Base-by-base conservation (phyloP, 345 rosid genomes). In the Salix exigua region DNA sequence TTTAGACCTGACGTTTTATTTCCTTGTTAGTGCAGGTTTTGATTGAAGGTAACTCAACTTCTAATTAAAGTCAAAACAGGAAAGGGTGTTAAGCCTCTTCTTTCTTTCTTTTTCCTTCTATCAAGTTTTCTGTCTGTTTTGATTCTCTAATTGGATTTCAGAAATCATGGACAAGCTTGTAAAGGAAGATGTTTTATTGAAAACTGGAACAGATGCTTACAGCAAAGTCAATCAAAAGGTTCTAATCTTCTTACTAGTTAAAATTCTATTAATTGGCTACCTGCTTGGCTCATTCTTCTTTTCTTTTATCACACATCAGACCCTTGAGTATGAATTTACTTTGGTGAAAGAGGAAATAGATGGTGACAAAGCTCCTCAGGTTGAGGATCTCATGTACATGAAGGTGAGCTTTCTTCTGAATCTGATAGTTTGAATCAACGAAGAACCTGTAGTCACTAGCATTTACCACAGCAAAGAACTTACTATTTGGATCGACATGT, bases 91-190 rank as follows among this genome's bases (percentile, higher is more conserved):
- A 51, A 0, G 37, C 6, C 37, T 33, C 37, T 4, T 33, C 7
- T 33, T 33, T 33, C 37, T 33, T 65, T 37, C 6, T 44, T 30
- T 79, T 66, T 76, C 30, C 33, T 66, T 65, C 28, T 3, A 12
- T 66, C 37, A 26, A 26, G 2, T 72, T 73, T 75, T 62, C 72
- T 65, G 73, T 66, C 8, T 21, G 8, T 48, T 35, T 61, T 61
- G 60, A 28, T 71, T 76, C 68, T 17, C n/a, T 58, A 74, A 79
- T 35, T 70, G 70, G 67, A 83, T 75, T 81, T 79, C 92, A 96
- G 98, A 92, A 82, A 92, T 96, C 76, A 81, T 92, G 90, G 95
- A 83, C 81, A 92, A 89, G 84, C 95, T 94, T 73, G 89, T 85
- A 55, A 86, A 86, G 77, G 97, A 86, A 81, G 94, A 94, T 63